Conservation (phyloP, 768 basidiomycete species). For the Guyanaporus albipodus region DNA sequence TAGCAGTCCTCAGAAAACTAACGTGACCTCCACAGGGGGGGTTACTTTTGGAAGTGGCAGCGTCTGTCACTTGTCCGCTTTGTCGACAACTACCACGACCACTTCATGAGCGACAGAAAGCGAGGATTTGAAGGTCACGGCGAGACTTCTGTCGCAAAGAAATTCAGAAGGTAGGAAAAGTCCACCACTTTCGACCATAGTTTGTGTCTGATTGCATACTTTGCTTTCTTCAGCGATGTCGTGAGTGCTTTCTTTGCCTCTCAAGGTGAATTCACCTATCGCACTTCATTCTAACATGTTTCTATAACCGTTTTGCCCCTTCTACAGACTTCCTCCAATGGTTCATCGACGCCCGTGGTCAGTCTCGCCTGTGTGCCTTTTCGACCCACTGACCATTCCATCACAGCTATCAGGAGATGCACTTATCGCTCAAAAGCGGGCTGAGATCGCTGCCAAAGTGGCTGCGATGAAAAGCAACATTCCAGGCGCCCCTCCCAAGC, state of each 20-base stretch:
- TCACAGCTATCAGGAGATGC: constrained; percentile 50
- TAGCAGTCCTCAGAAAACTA: background rate
- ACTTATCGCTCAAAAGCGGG: constrained; percentile 78
- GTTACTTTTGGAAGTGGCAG: constrained; percentile 1
- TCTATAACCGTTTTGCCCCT: constrained; percentile 62
- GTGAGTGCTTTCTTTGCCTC: constrained; percentile 52
- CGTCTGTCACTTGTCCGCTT: background rate
- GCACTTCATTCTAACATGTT: constrained; percentile 51
- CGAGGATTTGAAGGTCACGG: constrained; percentile 54
- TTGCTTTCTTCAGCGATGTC: constrained; percentile 46
- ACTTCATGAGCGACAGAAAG: constrained; percentile 63
- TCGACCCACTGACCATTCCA: constrained; percentile 2
- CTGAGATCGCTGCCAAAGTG: constrained; percentile 81
- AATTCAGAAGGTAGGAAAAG: constrained; percentile 55
- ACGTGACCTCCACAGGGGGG: constrained; percentile 20
- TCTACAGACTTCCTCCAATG: constrained; percentile 50
- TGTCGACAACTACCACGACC: constrained; percentile 6
- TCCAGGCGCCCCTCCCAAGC: constrained; percentile 28
- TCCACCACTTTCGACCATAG: constrained; percentile 15
- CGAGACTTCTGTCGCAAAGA: constrained; percentile 50
- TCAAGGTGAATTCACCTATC: constrained; percentile 70
- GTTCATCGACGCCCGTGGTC: constrained; percentile 40
- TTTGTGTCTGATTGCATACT: constrained; percentile 9
- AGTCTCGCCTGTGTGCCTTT: constrained; percentile 24
- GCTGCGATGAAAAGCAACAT: constrained; percentile 62